Evolutionary conservation across 257 asterid genomes (phyloP).

Genomic region (Buddleja alternifolia): DNA sequence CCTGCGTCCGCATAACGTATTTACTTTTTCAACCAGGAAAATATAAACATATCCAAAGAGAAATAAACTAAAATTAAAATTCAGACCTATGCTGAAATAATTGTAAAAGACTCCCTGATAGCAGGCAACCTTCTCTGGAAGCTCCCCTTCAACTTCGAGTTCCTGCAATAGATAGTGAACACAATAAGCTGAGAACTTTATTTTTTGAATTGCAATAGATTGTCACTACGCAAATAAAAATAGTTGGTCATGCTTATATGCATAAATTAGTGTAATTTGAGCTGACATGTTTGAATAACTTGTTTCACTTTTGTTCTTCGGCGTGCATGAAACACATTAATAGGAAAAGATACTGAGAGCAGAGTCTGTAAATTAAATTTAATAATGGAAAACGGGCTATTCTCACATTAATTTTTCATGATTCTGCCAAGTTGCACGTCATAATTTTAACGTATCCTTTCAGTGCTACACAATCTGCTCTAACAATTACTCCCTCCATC

Average conservation of each 20-base stretch:
- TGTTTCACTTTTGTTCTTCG: neutral
- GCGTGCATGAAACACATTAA: too few relatives aligned
- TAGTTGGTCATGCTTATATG: neutral
- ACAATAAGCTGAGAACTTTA: neutral
- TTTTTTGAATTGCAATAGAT: neutral
- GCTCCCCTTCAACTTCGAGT: slow-evolving; percentile 62
- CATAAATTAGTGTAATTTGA: neutral
- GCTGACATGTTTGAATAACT: neutral
- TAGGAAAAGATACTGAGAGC: too few relatives aligned
- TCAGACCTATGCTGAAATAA: slow-evolving; percentile 94
- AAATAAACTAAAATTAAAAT: slow-evolving; percentile 10
- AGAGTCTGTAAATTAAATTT: too few relatives aligned
- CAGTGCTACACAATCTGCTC: too few relatives aligned
- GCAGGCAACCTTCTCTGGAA: slow-evolving; percentile 69
- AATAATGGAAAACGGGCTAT: too few relatives aligned
- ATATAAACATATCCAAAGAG: slow-evolving; percentile 11
- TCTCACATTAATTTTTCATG: too few relatives aligned
- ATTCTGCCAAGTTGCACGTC: too few relatives aligned
- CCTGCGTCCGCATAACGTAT: slow-evolving; percentile 48
- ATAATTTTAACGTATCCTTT: too few relatives aligned
- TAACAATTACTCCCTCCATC: too few relatives aligned
- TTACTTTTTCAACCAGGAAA: slow-evolving; percentile 17
- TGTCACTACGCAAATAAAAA: neutral
- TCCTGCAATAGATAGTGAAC: slow-evolving; percentile 45
- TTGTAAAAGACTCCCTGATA: slow-evolving; percentile 92